Evolutionary conservation across 2,329 filamentous ascomycete species (phyloP), one percentile per base, ranked within the genome.

Genomic region (Cladobotryum mycophilum): DNA sequence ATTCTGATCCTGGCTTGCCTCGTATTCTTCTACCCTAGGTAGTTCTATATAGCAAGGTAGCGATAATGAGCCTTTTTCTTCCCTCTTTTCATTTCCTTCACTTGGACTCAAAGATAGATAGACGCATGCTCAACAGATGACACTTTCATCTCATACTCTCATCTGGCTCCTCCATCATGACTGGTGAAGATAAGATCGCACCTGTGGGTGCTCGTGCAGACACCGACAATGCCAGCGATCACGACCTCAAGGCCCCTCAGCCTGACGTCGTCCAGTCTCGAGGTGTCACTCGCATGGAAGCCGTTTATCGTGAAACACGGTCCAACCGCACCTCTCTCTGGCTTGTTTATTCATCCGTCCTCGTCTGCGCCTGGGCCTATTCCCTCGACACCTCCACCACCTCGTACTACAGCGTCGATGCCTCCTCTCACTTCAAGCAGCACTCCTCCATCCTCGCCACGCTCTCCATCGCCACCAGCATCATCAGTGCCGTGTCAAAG

Each of bases 401-500:
- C 5, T 56, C 54, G 2, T 61, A 62, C 51, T 65, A 65, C 52
- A 61, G 61, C 35, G 57, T 65, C 38, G 58, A 61, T 50, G 60
- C 59, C 42, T 61, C 61, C 11, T 64, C 60, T 0, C 57, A 61
- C 47, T 65, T 59, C 51, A 55, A 60, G 40, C 58, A 61, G 52
- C 62, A 65, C 50, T 62, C 58, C 41, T 57, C 59, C 33, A 30
- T 30, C 25, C 55, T 65, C 8, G 60, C 62, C 7, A 63, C 61
- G 3, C 54, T 65, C 17, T 58, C 55, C 6, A 64, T 62, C 25
- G 65, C 64, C 3, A 64, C 60, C 3, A 63, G 60, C 33, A 70
- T 74, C 47, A 62, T 73, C 41, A 69, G 70, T 46, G 76, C 79
- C 4, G 74, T 81, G 14, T 73, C 77, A 51, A 83, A 83, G 58